phyloP scores from a whole-genome alignment of 495 filamentous ascomycete genomes.

The Glonium stellatum region DNA sequence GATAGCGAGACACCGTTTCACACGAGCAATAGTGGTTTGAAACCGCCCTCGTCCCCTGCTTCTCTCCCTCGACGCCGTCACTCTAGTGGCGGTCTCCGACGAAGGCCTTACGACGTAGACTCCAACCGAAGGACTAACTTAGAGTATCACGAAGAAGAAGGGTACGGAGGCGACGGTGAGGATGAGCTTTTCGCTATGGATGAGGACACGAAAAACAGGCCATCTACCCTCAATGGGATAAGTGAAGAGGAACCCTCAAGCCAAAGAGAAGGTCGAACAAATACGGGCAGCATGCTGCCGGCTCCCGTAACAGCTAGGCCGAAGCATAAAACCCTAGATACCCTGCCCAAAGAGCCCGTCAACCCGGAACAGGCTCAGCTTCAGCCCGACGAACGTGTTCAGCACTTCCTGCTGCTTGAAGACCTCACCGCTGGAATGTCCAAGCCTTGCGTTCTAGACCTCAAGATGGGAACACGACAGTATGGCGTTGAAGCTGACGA shows the following conservation, averaged over 20 bases:
- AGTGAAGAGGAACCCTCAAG: neutral
- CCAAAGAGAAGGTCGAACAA: neutral
- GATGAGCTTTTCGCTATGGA: constrained; percentile 73
- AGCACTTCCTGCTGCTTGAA: constrained; percentile 92
- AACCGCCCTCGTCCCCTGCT: constrained; percentile 8
- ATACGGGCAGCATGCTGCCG: constrained; percentile 24
- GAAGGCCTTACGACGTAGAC: constrained; percentile 58
- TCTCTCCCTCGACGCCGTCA: constrained; percentile 51
- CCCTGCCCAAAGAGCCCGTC: constrained; percentile 37
- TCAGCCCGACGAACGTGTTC: constrained; percentile 61
- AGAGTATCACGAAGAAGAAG: constrained; percentile 79
- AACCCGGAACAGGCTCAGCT: constrained; percentile 80
- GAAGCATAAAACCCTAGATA: neutral
- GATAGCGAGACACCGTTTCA: neutral
- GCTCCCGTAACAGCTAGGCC: constrained; percentile 20
- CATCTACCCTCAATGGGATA: neutral
- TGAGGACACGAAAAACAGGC: constrained; percentile 36
- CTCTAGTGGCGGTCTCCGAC: constrained; percentile 69
- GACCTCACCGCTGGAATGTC: constrained; percentile 96
- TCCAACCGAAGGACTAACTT: constrained; percentile 58
- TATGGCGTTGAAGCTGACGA: constrained; percentile 90
- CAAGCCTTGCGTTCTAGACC: constrained; percentile 88
- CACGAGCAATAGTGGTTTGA: neutral
- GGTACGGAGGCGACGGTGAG: constrained; percentile 71
- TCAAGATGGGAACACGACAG: constrained; percentile 99